A percentile compares a stretch with the other conserved stretches of the same genome.
Conservation (phyloP, 2,329 filamentous ascomycete species). For the Talaromyces rugulosus region DNA sequence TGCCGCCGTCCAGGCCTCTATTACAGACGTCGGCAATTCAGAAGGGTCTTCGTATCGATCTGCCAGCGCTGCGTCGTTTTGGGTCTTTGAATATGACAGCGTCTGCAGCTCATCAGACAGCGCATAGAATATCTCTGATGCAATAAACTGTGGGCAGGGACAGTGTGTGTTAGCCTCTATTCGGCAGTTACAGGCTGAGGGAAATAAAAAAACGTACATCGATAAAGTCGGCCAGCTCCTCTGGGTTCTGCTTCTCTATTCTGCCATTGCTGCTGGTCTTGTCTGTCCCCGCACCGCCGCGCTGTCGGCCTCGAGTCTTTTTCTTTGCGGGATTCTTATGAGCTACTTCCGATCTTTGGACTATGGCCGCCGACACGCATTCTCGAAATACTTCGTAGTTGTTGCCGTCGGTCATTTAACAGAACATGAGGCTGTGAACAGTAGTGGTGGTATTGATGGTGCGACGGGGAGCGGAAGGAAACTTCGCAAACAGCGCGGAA, state of each 20-base stretch:
- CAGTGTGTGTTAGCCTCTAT: neutral
- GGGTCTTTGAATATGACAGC: constrained; percentile 57
- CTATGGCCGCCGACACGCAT: constrained; percentile 64
- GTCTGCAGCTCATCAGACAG: constrained; percentile 60
- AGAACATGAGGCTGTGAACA: neutral
- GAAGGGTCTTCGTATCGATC: constrained; percentile 57
- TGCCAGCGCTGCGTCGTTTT: constrained; percentile 48
- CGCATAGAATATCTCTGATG: constrained; percentile 61
- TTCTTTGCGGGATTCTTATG: constrained; percentile 39
- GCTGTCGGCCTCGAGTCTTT: constrained; percentile 24
- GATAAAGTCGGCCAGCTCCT: constrained; percentile 74
- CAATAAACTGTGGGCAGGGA: constrained; percentile 56
- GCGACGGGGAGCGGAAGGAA: neutral
- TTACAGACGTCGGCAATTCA: constrained; percentile 44
- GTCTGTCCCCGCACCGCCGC: constrained; percentile 14
- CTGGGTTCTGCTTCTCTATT: constrained; percentile 42
- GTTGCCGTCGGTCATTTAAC: constrained; percentile 23
- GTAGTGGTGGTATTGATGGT: neutral
- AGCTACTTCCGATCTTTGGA: constrained; percentile 53
- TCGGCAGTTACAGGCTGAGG: neutral
- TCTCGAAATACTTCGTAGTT: constrained; percentile 72
- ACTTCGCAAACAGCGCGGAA: neutral
- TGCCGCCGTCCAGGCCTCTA: constrained; percentile 49
- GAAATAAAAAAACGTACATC: constrained; percentile 45
- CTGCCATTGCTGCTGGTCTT: constrained; percentile 15